A percentile compares a stretch with the other conserved stretches of the same genome.
phyloP scores from a whole-genome alignment of 2,329 filamentous ascomycete species.

The Talaromyces islandicus region DNA sequence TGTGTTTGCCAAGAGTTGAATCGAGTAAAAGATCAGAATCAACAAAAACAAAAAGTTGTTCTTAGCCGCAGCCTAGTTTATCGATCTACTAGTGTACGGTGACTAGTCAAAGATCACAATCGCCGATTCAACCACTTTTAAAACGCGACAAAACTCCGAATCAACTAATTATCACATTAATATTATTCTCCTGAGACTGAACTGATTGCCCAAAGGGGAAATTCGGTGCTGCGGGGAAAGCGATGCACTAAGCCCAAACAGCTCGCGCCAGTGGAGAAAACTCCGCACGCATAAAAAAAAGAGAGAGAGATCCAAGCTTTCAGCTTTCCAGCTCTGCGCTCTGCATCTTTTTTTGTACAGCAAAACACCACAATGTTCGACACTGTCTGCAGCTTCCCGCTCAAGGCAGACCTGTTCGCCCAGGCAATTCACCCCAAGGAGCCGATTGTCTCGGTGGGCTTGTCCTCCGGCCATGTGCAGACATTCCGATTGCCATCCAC shows the following conservation, averaged over 20 bases:
- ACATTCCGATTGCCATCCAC: slow-evolving; percentile 67
- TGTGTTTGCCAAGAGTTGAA: neutral
- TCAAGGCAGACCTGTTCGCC: slow-evolving; percentile 79
- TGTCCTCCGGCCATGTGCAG: slow-evolving; percentile 79
- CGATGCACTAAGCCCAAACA: neutral
- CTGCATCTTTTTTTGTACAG: neutral
- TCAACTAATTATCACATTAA: too few species aligned
- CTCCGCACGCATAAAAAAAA: neutral
- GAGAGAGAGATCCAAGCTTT: neutral
- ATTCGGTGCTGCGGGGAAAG: neutral
- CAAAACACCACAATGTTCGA: slow-evolving; percentile 62
- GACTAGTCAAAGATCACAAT: neutral
- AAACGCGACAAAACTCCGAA: neutral
- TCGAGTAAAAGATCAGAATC: neutral
- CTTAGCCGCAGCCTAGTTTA: neutral
- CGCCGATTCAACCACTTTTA: neutral
- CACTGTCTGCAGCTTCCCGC: slow-evolving; percentile 82
- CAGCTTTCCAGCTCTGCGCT: neutral
- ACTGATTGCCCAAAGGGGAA: neutral
- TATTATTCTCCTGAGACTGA: neutral
- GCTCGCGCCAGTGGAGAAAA: neutral
- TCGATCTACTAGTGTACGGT: neutral
- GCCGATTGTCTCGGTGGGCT: slow-evolving; percentile 78
- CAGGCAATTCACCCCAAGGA: slow-evolving; percentile 80
- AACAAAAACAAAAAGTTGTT: neutral